These are phyloP conservation scores for Halophytophthora batemanensis DNA, from an alignment of 352 stramenopile species.

Conservation along the genomic window DNA sequence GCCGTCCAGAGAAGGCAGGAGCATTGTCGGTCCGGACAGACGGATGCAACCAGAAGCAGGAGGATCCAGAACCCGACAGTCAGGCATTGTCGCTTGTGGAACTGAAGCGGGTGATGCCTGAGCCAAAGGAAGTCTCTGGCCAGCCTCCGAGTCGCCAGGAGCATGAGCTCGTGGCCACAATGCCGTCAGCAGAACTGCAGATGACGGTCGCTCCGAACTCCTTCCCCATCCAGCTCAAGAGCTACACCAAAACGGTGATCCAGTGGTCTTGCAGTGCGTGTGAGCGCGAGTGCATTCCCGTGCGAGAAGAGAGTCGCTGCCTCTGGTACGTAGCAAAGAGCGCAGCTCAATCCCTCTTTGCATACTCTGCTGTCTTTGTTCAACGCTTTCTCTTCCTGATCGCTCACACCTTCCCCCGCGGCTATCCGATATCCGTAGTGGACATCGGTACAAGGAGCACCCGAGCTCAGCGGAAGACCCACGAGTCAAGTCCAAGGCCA, in stretches of 20 bases:
- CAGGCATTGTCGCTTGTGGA: background rate
- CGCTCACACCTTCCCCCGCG: no score
- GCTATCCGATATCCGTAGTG: slow-evolving; percentile 24
- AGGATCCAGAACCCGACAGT: background rate
- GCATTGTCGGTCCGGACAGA: no score
- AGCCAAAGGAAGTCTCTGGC: no score
- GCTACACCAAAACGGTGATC: slow-evolving; percentile 43
- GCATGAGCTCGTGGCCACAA: background rate
- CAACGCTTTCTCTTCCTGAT: background rate
- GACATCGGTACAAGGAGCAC: slow-evolving; percentile 79
- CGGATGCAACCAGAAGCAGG: no score
- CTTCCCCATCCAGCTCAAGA: slow-evolving; percentile 16
- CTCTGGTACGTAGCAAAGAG: slow-evolving; percentile 40
- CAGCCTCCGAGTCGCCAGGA: no score
- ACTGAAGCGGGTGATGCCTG: no score
- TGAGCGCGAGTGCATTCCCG: slow-evolving; percentile 69
- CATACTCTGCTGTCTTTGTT: slow-evolving; percentile 1
- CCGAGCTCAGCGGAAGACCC: slow-evolving; percentile 29
- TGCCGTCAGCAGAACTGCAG: background rate
- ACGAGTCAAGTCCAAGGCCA: slow-evolving; percentile 29
- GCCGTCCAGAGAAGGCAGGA: no score
- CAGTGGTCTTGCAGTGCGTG: slow-evolving; percentile 62
- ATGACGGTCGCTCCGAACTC: background rate
- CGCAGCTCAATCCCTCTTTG: background rate
- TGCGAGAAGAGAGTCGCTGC: slow-evolving; percentile 75